phyloP scores from a whole-genome alignment of 75 land plant species.

The Gnetum montanum region DNA sequence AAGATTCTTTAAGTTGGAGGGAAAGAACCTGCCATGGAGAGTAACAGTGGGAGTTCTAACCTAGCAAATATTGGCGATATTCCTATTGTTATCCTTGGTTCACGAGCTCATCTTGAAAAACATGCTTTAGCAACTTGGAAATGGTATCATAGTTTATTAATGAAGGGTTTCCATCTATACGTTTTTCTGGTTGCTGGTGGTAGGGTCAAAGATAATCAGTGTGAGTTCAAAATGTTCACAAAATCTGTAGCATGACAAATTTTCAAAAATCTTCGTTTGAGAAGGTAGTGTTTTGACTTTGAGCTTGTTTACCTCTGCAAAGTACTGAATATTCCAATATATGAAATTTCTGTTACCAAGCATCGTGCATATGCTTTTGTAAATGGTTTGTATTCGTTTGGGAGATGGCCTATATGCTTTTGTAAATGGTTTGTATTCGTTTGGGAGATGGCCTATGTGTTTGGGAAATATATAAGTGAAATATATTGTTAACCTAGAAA shows the following conservation, averaged over 20 bases:
- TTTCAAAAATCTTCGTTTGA: slow-evolving; percentile 74
- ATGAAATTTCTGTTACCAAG: too few relatives aligned
- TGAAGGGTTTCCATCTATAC: slow-evolving; percentile 95
- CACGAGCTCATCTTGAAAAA: slow-evolving; percentile 97
- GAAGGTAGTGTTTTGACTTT: too few relatives aligned
- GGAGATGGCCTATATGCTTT: too few relatives aligned
- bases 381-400: too few relatives aligned
- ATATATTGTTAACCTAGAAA: too few relatives aligned
- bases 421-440: too few relatives aligned
- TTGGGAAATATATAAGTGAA: too few relatives aligned
- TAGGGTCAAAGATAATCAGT: slow-evolving; percentile 94
- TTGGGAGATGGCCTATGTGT: too few relatives aligned
- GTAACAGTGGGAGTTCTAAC: slow-evolving; percentile 3
- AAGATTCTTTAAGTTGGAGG: slow-evolving; percentile 40
- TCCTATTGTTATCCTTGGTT: slow-evolving; percentile 79
- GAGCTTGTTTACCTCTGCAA: too few relatives aligned
- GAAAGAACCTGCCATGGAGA: slow-evolving; percentile 13
- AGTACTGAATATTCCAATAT: too few relatives aligned
- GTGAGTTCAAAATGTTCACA: slow-evolving; percentile 99
- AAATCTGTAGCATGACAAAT: slow-evolving; percentile 82
- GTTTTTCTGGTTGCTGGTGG: slow-evolving; percentile 88
- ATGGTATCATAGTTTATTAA: slow-evolving; percentile 93
- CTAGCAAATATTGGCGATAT: slow-evolving; percentile 27
- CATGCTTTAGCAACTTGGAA: slow-evolving; percentile 89
- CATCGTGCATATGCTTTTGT: too few relatives aligned